A percentile compares a stretch with the other conserved stretches of the same genome.
Evolutionary conservation across 257 asterid species (phyloP).

Genomic region (Penstemon eatonii): DNA sequence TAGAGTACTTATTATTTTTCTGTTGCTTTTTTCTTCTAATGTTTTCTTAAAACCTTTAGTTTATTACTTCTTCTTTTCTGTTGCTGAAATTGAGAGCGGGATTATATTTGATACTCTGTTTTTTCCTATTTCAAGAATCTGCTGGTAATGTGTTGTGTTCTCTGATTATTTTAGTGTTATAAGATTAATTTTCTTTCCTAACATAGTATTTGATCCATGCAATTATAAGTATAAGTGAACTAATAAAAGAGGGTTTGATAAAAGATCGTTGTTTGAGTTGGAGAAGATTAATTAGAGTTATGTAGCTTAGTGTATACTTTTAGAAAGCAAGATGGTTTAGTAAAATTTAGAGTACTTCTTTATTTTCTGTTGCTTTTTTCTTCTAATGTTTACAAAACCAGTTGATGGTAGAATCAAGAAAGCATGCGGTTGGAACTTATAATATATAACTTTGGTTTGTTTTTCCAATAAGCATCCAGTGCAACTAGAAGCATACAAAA

Average conservation of each 20-base stretch:
- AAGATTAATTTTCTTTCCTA: conserved; percentile 16
- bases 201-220: neutral
- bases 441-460: too few relatives aligned
- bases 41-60: too few relatives aligned
- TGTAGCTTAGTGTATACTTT: neutral
- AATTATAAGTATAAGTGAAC: neutral
- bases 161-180: conserved; percentile 14
- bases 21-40: too few relatives aligned
- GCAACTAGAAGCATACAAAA: too few relatives aligned
- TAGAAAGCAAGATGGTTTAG: neutral
- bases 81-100: conserved; percentile 35
- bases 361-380: too few relatives aligned
- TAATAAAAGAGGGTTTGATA: neutral
- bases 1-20: too few relatives aligned
- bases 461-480: too few relatives aligned
- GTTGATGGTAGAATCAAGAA: too few relatives aligned
- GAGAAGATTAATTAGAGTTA: neutral
- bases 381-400: too few relatives aligned
- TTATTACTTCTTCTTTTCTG: conserved; percentile 17
- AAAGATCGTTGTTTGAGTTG: neutral
- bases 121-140: conserved; percentile 53
- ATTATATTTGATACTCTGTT: conserved; percentile 36
- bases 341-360: too few relatives aligned
- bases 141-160: conserved; percentile 55
- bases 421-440: too few relatives aligned